Evolutionary conservation across 257 asterid species (phyloP), one percentile per base, ranked within the genome.

Genomic region (Solanum corneliomulleri): DNA sequence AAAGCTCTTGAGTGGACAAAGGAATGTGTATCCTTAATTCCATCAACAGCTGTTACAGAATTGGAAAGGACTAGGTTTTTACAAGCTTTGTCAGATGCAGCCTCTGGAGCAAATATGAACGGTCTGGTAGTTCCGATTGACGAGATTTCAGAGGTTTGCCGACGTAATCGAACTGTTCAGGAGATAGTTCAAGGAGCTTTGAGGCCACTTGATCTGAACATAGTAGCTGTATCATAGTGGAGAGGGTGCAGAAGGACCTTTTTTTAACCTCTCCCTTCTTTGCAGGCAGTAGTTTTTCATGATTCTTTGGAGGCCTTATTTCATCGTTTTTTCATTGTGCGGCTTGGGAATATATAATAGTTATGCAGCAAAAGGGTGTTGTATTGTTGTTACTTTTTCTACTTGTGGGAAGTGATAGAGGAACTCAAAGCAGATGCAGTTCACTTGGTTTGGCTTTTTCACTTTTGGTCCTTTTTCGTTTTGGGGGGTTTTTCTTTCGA

Each of bases 101-200:
- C 94, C 52, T 89, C 94, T 11, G 94, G 94, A 64, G 95, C 88
- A 23, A 89, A 93, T 82, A 87, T 92, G 83, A 94, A 94, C 41
- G 92, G 91, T 82, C 88, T 93, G 87, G 93, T 94, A 91, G 88
- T 91, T 88, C 98, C 99, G 2, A 91, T 97, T 4, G 99, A 97
- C 89, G 99, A 97, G 88, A 87, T 97, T 70, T 94, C 99, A 0
- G 99, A 95, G 92, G 98, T 95, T 56, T 97, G 98, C 85, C 91
- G 98, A 29, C 98, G 99, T 10, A 97, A 97, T 89, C 90, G 98
- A 90, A 94, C 97, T n/a, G 99, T 97, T 87, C 99, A 94, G 90
- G 99, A 95, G 89, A 93, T 94, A 64, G 98, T 96, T 89, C 99
- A 96, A 93, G 98, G 97, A 90, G 96, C 99, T 90, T 89, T 96